Conservation (phyloP, 371 early-diverging fungal genomes). For the Umbelopsis sp. region DNA sequence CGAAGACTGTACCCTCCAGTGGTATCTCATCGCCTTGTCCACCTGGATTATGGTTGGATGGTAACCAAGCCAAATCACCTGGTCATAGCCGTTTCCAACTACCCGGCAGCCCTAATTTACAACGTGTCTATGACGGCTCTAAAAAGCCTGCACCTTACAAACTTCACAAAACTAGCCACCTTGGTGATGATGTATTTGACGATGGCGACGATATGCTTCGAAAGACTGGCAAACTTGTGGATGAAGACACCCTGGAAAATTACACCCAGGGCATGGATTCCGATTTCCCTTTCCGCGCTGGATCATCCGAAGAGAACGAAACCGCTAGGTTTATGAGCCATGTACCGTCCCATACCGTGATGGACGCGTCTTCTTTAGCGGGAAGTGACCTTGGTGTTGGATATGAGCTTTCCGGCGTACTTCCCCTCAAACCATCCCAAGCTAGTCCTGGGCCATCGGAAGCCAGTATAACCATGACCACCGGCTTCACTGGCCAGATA, state of each 20-base stretch:
- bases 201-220: conserved; percentile 16
- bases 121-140: conserved; percentile 15
- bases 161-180: not conserved
- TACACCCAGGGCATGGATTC: conserved; percentile 5
- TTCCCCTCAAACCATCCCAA: not conserved
- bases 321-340: conserved; percentile 4
- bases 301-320: not conserved
- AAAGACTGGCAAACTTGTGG: conserved; percentile 15
- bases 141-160: not conserved
- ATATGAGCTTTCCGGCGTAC: conserved; percentile 1
- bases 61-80: conserved; percentile 1
- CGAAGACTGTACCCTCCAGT: not conserved
- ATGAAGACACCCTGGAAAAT: conserved; percentile 8
- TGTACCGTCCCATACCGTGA: not conserved
- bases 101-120: conserved; percentile 19
- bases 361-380: conserved; percentile 12
- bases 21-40: conserved; percentile 18
- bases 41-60: conserved; percentile 19
- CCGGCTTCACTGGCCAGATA: conserved; percentile 26
- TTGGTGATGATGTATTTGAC: not conserved
- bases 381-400: conserved; percentile 11
- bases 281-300: conserved; percentile 1
- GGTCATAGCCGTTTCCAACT: conserved; percentile 10
- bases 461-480: conserved; percentile 28
- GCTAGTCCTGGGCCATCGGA: conserved; percentile 11